phyloP scores from a whole-genome alignment of 2,329 filamentous ascomycete species.

The Tolypocladium amazonense region DNA sequence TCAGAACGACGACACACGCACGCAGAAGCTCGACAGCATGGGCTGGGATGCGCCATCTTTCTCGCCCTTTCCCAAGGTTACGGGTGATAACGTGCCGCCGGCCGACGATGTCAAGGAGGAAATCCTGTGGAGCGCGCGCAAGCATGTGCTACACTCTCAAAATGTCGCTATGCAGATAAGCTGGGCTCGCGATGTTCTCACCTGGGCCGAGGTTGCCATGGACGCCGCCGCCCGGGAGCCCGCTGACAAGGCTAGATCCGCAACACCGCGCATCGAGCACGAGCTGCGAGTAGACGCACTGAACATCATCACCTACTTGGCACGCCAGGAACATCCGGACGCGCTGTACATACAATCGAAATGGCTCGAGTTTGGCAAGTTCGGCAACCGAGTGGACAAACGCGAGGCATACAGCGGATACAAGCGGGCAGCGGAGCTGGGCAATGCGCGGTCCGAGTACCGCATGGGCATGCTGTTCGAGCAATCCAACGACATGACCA shows the following conservation, averaged over 20 bases:
- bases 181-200: slow-evolving; percentile 88
- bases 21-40: slow-evolving; percentile 28
- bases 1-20: slow-evolving; percentile 25
- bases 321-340: slow-evolving; percentile 84
- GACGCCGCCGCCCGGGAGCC: slow-evolving; percentile 63
- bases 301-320: slow-evolving; percentile 83
- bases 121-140: slow-evolving; percentile 73
- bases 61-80: slow-evolving; percentile 83
- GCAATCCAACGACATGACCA: slow-evolving; percentile 82
- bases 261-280: slow-evolving; percentile 80
- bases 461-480: slow-evolving; percentile 98
- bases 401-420: slow-evolving; percentile 89
- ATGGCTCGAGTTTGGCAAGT: slow-evolving; percentile 98
- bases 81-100: slow-evolving; percentile 79
- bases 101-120: slow-evolving; percentile 91
- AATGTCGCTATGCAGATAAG: slow-evolving; percentile 94
- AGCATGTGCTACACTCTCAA: slow-evolving; percentile 80
- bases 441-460: slow-evolving; percentile 84
- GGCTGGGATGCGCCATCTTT: slow-evolving; percentile 60
- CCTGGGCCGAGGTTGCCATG: slow-evolving; percentile 75
- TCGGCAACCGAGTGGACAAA: slow-evolving; percentile 81
- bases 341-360: slow-evolving; percentile 91
- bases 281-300: slow-evolving; percentile 80
- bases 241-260: slow-evolving; percentile 44
- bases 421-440: slow-evolving; percentile 71